phyloP scores from a whole-genome alignment of 2,329 filamentous ascomycete genomes.

The Paramyrothecium sp. region DNA sequence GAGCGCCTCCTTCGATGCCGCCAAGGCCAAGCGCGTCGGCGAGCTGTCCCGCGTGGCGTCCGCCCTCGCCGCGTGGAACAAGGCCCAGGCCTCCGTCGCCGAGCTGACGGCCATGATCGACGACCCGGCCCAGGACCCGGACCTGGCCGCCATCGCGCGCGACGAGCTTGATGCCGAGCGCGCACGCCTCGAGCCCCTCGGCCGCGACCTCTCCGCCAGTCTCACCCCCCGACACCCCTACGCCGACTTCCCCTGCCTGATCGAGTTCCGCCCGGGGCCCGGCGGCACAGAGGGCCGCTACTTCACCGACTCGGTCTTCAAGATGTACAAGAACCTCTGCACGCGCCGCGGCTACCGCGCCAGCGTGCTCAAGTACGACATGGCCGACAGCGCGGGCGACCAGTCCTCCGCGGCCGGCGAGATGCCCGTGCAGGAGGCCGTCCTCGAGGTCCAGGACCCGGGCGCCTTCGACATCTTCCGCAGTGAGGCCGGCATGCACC shows the following conservation, averaged over 20 bases:
- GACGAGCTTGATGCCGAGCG: constrained; percentile 75
- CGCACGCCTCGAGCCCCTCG: constrained; percentile 60
- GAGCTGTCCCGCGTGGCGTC: constrained; percentile 57
- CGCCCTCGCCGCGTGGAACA: constrained; percentile 59
- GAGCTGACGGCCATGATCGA: constrained; percentile 53
- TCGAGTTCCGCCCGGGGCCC: constrained; percentile 90
- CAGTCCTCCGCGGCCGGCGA: constrained; percentile 57
- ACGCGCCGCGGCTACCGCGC: constrained; percentile 63
- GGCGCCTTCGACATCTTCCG: constrained; percentile 81
- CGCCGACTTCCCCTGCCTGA: constrained; percentile 80
- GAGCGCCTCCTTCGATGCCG: constrained; percentile 53
- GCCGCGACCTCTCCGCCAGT: constrained; percentile 67
- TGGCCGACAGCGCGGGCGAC: constrained; percentile 61
- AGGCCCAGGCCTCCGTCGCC: constrained; percentile 47
- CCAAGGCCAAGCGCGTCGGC: constrained; percentile 58
- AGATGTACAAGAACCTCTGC: constrained; percentile 88
- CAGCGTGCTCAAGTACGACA: constrained; percentile 77
- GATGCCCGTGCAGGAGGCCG: constrained; percentile 76
- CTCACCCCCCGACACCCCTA: constrained; percentile 90
- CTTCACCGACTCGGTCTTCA: constrained; percentile 82
- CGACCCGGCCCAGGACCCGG: constrained; percentile 51
- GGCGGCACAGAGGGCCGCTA: constrained; percentile 89
- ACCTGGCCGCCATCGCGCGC: constrained; percentile 74
- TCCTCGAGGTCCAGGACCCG: constrained; percentile 75
- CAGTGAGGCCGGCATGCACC: constrained; percentile 89